A percentile compares a stretch with the other conserved stretches of the same genome.
Evolutionary conservation across 2,329 filamentous ascomycete species (phyloP).

Genomic region (Scleromitrula shiraiana): DNA sequence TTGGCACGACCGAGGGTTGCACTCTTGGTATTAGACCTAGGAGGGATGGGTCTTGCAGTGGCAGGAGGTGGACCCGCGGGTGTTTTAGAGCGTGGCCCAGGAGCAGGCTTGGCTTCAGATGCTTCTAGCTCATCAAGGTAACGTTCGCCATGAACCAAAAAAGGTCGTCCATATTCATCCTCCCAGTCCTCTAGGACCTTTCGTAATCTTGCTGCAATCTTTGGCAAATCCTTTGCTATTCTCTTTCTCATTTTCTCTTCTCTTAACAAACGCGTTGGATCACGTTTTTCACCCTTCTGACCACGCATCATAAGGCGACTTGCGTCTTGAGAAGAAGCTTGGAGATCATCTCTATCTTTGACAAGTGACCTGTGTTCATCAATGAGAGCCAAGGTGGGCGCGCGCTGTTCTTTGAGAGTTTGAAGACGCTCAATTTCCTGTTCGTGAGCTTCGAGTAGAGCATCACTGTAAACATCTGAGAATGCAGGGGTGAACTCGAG

Average conservation of each 20-base stretch:
- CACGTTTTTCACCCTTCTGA: conserved; percentile 86
- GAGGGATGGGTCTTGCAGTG: conserved; percentile 23
- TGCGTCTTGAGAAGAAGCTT: conserved; percentile 88
- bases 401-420: conserved; percentile 75
- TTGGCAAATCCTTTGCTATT: conserved; percentile 91
- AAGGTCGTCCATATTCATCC: conserved; percentile 86
- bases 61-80: conserved; percentile 54
- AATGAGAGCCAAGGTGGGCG: conserved; percentile 72
- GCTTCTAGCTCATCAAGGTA: conserved; percentile 81
- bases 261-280: conserved; percentile 84
- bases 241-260: conserved; percentile 99
- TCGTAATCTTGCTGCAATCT: conserved; percentile 75
- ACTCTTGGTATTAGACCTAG: conserved; percentile 16
- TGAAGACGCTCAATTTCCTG: conserved; percentile 80
- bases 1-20: conserved; percentile 24
- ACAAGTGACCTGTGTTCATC: conserved; percentile 78
- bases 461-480: conserved; percentile 94
- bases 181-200: conserved; percentile 83
- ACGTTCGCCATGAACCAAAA: conserved; percentile 84
- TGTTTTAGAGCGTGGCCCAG: conserved; percentile 66
- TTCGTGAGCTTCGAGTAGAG: conserved; percentile 89
- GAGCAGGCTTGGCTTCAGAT: conserved; percentile 47
- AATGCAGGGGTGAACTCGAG: conserved; percentile 95
- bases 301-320: conserved; percentile 87
- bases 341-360: conserved; percentile 77